Evolutionary conservation across 352 stramenopile species (phyloP).

Genomic region (Globisporangium spinosum): DNA sequence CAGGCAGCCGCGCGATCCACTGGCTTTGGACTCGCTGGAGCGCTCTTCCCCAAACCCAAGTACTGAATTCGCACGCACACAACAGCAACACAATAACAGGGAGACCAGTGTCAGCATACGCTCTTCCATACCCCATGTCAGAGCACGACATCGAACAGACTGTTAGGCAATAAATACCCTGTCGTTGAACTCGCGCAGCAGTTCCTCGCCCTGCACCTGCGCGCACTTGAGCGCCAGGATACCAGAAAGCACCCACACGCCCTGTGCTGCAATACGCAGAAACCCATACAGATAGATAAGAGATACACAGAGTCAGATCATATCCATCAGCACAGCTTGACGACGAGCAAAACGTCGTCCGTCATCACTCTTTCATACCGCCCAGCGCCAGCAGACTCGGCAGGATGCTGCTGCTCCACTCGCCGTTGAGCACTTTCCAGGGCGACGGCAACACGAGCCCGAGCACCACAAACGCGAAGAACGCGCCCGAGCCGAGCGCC

Average conservation of each 20-base stretch:
- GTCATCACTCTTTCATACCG: slow-evolving; percentile 23
- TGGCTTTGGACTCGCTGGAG: slow-evolving; percentile 10
- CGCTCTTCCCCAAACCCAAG: slow-evolving; percentile 17
- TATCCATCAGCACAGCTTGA: neutral
- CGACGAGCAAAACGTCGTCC: neutral
- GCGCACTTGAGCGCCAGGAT: slow-evolving; percentile 57
- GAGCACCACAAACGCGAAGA: slow-evolving; percentile 38
- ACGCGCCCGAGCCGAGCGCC: slow-evolving; percentile 40
- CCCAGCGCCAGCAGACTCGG: slow-evolving; percentile 53
- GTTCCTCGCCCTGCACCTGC: slow-evolving; percentile 59
- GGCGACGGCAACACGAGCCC: slow-evolving; percentile 55
- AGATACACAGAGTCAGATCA: neutral
- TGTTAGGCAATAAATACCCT: slow-evolving; percentile 23
- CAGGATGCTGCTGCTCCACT: slow-evolving; percentile 55
- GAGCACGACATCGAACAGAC: too few relatives aligned
- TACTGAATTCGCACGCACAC: slow-evolving; percentile 25
- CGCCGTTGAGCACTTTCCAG: slow-evolving; percentile 70
- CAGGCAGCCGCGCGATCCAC: slow-evolving; percentile 34
- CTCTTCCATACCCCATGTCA: neutral
- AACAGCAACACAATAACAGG: neutral
- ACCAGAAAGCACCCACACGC: slow-evolving; percentile 45
- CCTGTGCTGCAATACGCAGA: slow-evolving; percentile 31
- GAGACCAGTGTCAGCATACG: neutral
- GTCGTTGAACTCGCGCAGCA: slow-evolving; percentile 55
- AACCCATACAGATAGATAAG: neutral